Evolutionary conservation across 306 rosid species (phyloP).

Genomic region (Vigna hirtella): DNA sequence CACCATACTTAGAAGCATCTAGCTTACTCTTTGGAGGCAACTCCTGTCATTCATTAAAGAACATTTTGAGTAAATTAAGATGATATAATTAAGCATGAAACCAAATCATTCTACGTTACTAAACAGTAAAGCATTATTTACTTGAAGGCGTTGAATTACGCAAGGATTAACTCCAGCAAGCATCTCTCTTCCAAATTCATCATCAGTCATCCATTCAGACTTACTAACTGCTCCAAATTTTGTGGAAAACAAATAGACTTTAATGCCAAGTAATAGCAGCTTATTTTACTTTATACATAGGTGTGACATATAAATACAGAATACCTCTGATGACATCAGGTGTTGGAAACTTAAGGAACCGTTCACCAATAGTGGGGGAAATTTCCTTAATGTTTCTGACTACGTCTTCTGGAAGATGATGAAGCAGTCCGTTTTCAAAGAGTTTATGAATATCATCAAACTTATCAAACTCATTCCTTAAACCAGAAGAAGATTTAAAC

Average conservation of each 20-base stretch:
- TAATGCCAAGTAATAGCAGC: too few species aligned
- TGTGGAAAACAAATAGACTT: not conserved
- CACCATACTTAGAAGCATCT: slow-evolving; percentile 57
- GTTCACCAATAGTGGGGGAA: slow-evolving; percentile 64
- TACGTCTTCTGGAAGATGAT: slow-evolving; percentile 44
- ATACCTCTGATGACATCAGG: slow-evolving; percentile 65
- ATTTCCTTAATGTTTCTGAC: slow-evolving; percentile 56
- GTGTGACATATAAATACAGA: not conserved
- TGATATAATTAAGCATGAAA: not conserved
- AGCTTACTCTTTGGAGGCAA: slow-evolving; percentile 73
- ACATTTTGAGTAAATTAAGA: not conserved
- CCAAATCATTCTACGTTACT: not conserved
- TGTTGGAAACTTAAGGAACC: slow-evolving; percentile 50
- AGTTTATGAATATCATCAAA: slow-evolving; percentile 58
- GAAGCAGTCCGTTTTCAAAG: slow-evolving; percentile 56
- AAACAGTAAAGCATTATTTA: slow-evolving; percentile 17
- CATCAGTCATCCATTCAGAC: slow-evolving; percentile 73
- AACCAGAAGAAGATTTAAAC: slow-evolving; percentile 31
- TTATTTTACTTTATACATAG: too few species aligned
- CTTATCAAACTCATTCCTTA: slow-evolving; percentile 52
- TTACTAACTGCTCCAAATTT: slow-evolving; percentile 49
- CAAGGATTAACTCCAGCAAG: slow-evolving; percentile 70
- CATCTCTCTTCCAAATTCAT: slow-evolving; percentile 73
- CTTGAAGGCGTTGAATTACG: slow-evolving; percentile 47
- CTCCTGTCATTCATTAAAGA: slow-evolving; percentile 49